Conservation (phyloP, 139 green algal genomes). For the Picochlorum sp. region DNA sequence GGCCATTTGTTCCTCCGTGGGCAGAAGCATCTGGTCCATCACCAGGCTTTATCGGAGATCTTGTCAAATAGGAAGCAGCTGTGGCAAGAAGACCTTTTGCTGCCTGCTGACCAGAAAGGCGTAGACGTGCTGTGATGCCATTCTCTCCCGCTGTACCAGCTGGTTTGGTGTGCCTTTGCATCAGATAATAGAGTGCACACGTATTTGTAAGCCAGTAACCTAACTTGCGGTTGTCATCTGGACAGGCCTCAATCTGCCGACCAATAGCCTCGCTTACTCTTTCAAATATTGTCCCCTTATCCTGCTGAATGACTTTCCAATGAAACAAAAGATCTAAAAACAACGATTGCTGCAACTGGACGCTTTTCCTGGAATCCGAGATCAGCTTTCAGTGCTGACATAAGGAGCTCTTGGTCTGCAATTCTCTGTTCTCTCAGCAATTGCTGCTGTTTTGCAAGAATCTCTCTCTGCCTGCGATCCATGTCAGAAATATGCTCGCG, state of each 20-base stretch:
- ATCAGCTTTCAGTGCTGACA: slow-evolving; percentile 32
- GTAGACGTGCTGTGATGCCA: slow-evolving; percentile 30
- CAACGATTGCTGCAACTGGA: slow-evolving; percentile 76
- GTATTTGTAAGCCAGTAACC: slow-evolving; percentile 96
- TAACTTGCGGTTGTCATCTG: slow-evolving; percentile 82
- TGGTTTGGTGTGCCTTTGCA: slow-evolving; percentile 91
- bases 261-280: slow-evolving; percentile 87
- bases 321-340: slow-evolving; percentile 85
- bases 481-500: slow-evolving; percentile 45
- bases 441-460: slow-evolving; percentile 77
- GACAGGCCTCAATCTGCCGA: slow-evolving; percentile 69
- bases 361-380: slow-evolving; percentile 76
- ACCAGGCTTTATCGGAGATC: slow-evolving; percentile 30
- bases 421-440: slow-evolving; percentile 72
- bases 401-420: slow-evolving; percentile 78
- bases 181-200: slow-evolving; percentile 87
- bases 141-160: slow-evolving; percentile 32
- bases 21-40: slow-evolving; percentile 63
- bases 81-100: slow-evolving; percentile 35
- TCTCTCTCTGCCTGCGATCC: slow-evolving; percentile 65
- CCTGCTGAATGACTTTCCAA: slow-evolving; percentile 81
- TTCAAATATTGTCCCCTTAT: slow-evolving; percentile 93
- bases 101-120: slow-evolving; percentile 16
- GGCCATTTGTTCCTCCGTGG: slow-evolving; percentile 67
- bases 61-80: slow-evolving; percentile 3